Percentiles rank a stretch among this genome's conserved stretches.
These are phyloP conservation scores for Botryotinia narcissicola DNA, from an alignment of 2,329 filamentous ascomycete species.

Conservation along the genomic window DNA sequence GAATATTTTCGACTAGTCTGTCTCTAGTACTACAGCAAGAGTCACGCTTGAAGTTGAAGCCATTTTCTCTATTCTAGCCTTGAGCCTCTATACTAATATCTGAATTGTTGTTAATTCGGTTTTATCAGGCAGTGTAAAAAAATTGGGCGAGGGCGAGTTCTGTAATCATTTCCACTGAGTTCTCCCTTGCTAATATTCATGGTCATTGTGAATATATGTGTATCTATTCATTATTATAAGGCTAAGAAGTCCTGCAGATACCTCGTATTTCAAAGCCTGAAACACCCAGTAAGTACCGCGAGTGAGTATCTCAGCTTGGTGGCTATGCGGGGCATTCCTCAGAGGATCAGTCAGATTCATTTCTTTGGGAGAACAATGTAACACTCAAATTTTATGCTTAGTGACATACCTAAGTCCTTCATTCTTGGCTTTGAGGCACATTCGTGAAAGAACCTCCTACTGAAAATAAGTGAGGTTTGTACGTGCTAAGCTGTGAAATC, in stretches of 20 bases:
- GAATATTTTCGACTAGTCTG: not conserved
- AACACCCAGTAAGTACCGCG: not conserved
- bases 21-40: not conserved
- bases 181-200: not conserved
- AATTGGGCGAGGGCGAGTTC: not conserved
- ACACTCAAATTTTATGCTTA: not conserved
- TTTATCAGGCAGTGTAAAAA: accelerated
- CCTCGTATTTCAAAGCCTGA: not conserved
- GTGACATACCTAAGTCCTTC: not conserved
- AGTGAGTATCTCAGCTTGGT: not conserved
- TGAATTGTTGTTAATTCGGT: not conserved
- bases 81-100: not conserved
- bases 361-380: not conserved
- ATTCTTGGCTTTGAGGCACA: not conserved
- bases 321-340: not conserved
- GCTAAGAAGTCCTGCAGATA: not conserved
- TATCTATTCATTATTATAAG: not conserved
- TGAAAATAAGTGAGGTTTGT: not conserved
- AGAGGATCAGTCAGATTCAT: not conserved
- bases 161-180: not conserved
- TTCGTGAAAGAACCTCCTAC: not conserved
- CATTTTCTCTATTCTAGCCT: not conserved
- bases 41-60: not conserved
- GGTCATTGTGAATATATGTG: accelerated
- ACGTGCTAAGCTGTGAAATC: not conserved